phyloP scores from a whole-genome alignment of 2,329 filamentous ascomycete genomes.

The Chalaropsis ovoidea region DNA sequence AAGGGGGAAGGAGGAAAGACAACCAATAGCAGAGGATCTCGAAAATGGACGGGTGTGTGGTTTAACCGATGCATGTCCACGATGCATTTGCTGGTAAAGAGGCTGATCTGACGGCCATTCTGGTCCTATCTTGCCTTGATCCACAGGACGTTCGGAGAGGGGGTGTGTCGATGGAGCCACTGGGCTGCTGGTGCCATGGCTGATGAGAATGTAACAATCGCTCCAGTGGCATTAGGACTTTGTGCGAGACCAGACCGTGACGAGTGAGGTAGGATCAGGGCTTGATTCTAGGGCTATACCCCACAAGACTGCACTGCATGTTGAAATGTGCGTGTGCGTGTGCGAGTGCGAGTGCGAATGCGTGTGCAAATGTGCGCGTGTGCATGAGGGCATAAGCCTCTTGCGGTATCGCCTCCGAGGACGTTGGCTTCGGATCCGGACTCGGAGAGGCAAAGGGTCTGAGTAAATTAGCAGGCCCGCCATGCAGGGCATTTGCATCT shows the following conservation, averaged over 20 bases:
- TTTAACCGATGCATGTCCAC: not conserved
- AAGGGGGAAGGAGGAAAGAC: not conserved
- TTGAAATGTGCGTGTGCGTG: slow-evolving; percentile 6
- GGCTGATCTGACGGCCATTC: not conserved
- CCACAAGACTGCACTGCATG: slow-evolving; percentile 1
- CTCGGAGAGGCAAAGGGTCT: not conserved
- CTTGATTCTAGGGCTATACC: slow-evolving; percentile 9
- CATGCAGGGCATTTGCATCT: not conserved
- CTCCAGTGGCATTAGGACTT: not conserved
- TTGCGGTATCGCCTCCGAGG: not conserved
- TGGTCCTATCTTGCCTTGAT: not conserved
- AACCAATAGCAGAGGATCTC: not conserved
- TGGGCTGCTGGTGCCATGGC: not conserved
- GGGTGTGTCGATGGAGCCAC: not conserved
- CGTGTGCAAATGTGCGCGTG: too few relatives aligned
- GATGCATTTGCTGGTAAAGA: not conserved
- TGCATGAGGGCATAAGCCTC: not conserved
- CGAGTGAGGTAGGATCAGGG: not conserved
- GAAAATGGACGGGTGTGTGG: not conserved
- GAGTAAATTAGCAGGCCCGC: not conserved
- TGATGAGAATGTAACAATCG: not conserved
- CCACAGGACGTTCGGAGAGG: not conserved
- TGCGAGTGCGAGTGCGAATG: too few relatives aligned
- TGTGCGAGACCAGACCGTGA: not conserved
- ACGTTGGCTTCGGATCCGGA: not conserved